These are phyloP conservation scores for Exobasidium cylindrosporum DNA, from an alignment of 1,284 basidiomycete genomes.

Conservation along the genomic window DNA sequence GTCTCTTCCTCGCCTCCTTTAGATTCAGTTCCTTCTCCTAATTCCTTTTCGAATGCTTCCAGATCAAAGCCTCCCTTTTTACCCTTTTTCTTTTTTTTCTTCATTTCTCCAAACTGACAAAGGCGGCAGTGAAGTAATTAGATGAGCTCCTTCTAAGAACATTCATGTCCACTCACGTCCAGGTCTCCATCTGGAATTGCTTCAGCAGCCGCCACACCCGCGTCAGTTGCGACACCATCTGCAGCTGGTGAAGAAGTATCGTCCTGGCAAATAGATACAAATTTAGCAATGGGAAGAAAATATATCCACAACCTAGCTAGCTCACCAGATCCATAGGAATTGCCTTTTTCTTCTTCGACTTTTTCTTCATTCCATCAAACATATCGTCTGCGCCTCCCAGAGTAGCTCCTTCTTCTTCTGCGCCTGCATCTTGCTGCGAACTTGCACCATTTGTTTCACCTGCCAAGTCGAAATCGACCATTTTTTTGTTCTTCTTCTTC, in stretches of 20 bases:
- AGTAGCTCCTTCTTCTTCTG: conserved; percentile 23
- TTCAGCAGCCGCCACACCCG: conserved; percentile 26
- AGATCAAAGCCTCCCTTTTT: conserved; percentile 55
- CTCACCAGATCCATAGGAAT: conserved; percentile 68
- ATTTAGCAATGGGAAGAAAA: neutral
- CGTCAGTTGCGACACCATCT: conserved; percentile 24
- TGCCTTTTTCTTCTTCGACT: conserved; percentile 81
- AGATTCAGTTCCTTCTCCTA: conserved; percentile 56
- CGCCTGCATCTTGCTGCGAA: conserved; percentile 62
- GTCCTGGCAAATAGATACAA: conserved; percentile 12
- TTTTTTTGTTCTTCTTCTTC: conserved; percentile 76
- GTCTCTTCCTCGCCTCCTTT: conserved; percentile 1
- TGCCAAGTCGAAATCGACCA: conserved; percentile 68
- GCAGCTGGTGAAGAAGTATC: conserved; percentile 29
- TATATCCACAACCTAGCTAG: neutral
- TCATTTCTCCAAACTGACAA: conserved; percentile 60
- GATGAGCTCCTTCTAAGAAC: conserved; percentile 30
- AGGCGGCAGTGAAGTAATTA: conserved; percentile 9
- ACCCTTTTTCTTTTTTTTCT: conserved; percentile 59
- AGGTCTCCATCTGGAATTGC: conserved; percentile 48
- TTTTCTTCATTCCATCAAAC: conserved; percentile 86
- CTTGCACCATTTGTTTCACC: conserved; percentile 38
- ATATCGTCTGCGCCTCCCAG: conserved; percentile 71
- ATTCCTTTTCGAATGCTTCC: conserved; percentile 56
- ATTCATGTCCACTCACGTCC: too few species aligned